These are phyloP conservation scores for Leishmania major DNA, from an alignment of 208 protist genomes.

Conservation along the genomic window DNA sequence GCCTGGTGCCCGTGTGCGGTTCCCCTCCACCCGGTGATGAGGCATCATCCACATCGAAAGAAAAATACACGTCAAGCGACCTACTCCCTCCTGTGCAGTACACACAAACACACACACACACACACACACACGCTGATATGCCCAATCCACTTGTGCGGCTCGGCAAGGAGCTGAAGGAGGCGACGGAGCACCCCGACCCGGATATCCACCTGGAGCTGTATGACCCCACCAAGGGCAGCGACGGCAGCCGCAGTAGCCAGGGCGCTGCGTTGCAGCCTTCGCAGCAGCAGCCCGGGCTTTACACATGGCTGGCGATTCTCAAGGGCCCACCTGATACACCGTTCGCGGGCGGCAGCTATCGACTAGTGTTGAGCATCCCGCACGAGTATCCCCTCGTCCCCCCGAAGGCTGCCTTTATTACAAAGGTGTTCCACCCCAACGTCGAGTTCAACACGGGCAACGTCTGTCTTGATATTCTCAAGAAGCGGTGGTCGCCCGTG, in stretches of 20 bases:
- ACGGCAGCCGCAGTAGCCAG: not conserved
- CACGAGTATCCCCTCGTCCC: constrained; percentile 89
- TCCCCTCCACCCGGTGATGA: not conserved
- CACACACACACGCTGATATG: constrained; percentile 20
- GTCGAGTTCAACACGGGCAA: constrained; percentile 85
- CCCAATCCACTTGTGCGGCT: constrained; percentile 51
- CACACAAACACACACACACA: not conserved
- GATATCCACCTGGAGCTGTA: constrained; percentile 57
- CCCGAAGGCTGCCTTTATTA: constrained; percentile 75
- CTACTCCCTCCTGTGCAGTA: not conserved
- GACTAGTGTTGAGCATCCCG: constrained; percentile 67
- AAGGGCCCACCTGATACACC: constrained; percentile 78
- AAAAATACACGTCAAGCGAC: not conserved
- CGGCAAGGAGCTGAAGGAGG: constrained; percentile 64
- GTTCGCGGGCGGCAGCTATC: constrained; percentile 76
- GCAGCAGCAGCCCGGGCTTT: constrained; percentile 31
- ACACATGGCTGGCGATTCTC: constrained; percentile 70
- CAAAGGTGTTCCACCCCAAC: constrained; percentile 93
- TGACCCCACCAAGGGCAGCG: constrained; percentile 11
- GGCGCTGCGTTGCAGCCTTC: not conserved
- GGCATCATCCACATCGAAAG: no score
- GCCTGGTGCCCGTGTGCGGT: no score
- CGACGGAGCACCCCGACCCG: constrained; percentile 39
- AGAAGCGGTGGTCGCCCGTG: constrained; percentile 86
- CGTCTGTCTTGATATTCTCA: constrained; percentile 94